Conservation (phyloP, 192 early-diverging fungal genomes). For the Endogone sp. region DNA sequence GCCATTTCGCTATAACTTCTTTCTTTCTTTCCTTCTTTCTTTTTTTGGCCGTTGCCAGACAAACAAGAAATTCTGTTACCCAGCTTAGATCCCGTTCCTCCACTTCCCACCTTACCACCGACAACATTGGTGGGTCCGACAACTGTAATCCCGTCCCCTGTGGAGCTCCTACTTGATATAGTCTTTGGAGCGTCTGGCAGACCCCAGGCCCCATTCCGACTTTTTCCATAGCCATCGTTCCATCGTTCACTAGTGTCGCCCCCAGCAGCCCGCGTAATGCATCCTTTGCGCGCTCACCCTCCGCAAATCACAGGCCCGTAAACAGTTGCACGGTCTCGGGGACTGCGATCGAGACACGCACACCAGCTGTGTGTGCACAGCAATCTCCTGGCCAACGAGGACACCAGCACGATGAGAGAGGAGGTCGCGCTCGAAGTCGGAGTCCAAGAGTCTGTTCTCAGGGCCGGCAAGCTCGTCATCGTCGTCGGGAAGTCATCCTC, state of each 20-base stretch:
- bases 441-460: too few species aligned
- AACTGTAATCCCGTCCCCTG: neutral
- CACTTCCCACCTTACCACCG: neutral
- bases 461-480: too few species aligned
- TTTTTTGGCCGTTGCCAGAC: too few species aligned
- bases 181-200: neutral
- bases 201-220: neutral
- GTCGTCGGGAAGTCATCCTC: too few species aligned
- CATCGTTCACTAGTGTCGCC: slow-evolving; percentile 14
- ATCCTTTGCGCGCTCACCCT: slow-evolving; percentile 18
- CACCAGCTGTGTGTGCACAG: neutral
- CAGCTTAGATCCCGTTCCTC: too few species aligned
- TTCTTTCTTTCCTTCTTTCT: too few species aligned
- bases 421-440: too few species aligned
- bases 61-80: too few species aligned
- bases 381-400: neutral
- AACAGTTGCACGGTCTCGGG: slow-evolving; percentile 11
- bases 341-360: neutral
- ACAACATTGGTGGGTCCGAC: neutral
- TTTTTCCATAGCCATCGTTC: slow-evolving; percentile 14
- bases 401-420: too few species aligned
- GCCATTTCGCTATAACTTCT: too few species aligned
- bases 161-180: neutral
- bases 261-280: slow-evolving; percentile 8
- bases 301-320: slow-evolving; percentile 15